Percentiles rank a stretch among this genome's conserved stretches.
phyloP scores from a whole-genome alignment of 352 stramenopile genomes.

The Blastocystis sp. region DNA sequence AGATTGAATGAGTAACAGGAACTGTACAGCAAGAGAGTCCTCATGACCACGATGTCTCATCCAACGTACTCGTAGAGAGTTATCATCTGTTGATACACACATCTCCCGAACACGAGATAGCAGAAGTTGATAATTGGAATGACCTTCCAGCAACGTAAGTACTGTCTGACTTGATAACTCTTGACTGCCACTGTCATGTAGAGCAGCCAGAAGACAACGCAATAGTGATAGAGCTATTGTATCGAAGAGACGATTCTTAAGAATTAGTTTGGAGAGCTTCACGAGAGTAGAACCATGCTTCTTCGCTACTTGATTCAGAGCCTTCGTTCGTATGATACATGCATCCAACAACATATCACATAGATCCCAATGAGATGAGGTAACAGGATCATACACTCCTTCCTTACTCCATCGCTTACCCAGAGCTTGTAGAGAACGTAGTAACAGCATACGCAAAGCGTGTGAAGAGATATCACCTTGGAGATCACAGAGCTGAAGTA shows the following conservation, averaged over 20 bases:
- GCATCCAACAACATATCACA: neutral
- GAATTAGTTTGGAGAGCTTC: neutral
- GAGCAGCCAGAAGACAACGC: neutral
- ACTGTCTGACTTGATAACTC: neutral
- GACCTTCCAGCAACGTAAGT: neutral
- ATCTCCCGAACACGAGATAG: neutral
- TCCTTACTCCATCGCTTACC: neutral
- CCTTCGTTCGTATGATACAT: neutral
- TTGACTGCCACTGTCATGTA: neutral
- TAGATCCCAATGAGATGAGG: neutral
- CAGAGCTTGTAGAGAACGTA: constrained; percentile 12
- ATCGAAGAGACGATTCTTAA: constrained; percentile 21
- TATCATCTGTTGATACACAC: neutral
- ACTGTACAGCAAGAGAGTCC: neutral
- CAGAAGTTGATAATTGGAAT: neutral
- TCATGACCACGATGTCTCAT: neutral
- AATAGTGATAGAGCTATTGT: neutral
- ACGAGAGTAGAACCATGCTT: neutral
- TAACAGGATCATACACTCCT: neutral
- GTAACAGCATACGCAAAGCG: neutral
- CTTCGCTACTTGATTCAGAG: neutral
- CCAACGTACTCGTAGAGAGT: neutral
- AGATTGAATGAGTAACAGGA: neutral
- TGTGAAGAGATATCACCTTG: neutral
- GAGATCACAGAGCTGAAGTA: neutral